Evolutionary conservation across 2,329 filamentous ascomycete genomes (phyloP).

Genomic region (Beauveria sp.): DNA sequence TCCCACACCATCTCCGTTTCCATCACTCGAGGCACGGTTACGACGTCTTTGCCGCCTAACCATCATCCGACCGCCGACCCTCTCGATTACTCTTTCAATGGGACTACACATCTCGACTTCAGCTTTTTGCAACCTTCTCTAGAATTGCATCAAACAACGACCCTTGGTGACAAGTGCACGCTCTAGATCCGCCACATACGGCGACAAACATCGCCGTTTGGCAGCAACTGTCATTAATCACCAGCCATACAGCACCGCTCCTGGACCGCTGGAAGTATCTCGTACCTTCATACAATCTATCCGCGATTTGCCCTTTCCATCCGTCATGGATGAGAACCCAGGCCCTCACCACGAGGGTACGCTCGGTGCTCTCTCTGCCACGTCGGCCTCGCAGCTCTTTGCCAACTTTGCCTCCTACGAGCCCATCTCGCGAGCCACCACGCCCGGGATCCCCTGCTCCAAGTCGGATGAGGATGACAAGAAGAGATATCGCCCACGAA

Average conservation of each 20-base stretch:
- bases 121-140: not conserved
- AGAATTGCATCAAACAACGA: not conserved
- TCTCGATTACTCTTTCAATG: not conserved
- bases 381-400: constrained; percentile 25
- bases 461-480: constrained; percentile 44
- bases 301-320: not conserved
- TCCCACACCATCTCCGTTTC: not conserved
- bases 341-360: constrained; percentile 26
- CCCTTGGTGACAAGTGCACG: not conserved
- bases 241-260: not conserved
- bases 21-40: not conserved
- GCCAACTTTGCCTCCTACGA: constrained; percentile 43
- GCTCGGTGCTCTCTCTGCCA: constrained; percentile 24
- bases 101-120: not conserved
- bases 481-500: constrained; percentile 72
- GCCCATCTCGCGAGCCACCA: constrained; percentile 77
- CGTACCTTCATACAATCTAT: not conserved
- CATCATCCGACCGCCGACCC: not conserved
- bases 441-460: constrained; percentile 59
- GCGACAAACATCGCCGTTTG: not conserved
- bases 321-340: constrained; percentile 32
- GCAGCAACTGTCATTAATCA: not conserved
- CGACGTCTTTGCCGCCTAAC: constrained; percentile 9
- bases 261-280: not conserved
- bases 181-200: not conserved